A percentile compares a stretch with the other conserved stretches of the same genome.
Evolutionary conservation across 192 early-diverging fungal genomes (phyloP).

Genomic region (Coemansia sp.): DNA sequence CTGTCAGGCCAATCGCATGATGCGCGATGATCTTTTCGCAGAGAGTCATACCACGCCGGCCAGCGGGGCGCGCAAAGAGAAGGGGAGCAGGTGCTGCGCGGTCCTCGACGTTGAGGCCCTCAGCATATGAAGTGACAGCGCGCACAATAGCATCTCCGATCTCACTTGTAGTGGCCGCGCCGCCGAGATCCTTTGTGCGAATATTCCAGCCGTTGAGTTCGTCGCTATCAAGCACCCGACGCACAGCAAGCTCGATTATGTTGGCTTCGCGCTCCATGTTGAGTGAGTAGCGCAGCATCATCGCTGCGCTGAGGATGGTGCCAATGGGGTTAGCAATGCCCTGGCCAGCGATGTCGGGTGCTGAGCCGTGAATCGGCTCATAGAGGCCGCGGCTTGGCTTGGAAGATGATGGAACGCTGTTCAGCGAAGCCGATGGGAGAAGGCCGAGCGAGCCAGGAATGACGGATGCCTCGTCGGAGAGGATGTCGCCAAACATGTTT

Average conservation of each 20-base stretch:
- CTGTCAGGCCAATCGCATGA: constrained; percentile 69
- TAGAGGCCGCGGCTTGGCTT: constrained; percentile 82
- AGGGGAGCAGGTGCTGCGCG: constrained; percentile 51
- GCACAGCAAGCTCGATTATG: constrained; percentile 90
- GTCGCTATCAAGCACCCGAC: constrained; percentile 84
- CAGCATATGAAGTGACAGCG: constrained; percentile 65
- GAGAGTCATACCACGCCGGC: constrained; percentile 71
- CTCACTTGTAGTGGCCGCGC: constrained; percentile 79
- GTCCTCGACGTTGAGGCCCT: constrained; percentile 59
- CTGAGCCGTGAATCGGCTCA: constrained; percentile 99
- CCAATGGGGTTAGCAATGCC: constrained; percentile 97
- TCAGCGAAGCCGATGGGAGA: constrained; percentile 89
- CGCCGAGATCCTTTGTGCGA: constrained; percentile 91
- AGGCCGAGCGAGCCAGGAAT: constrained; percentile 95
- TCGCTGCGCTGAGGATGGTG: constrained; percentile 92
- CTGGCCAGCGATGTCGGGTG: constrained; percentile 98
- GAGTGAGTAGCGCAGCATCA: constrained; percentile 95
- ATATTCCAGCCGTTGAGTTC: constrained; percentile 69
- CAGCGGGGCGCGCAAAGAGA: constrained; percentile 53
- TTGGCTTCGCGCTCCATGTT: constrained; percentile 87
- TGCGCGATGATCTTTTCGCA: constrained; percentile 81
- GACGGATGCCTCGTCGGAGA: constrained; percentile 93
- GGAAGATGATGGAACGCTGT: constrained; percentile 78
- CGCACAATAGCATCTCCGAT: constrained; percentile 91
- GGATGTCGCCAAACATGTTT: constrained; percentile 99